Percentiles rank a stretch among this genome's conserved stretches.
Conservation (phyloP, 2,329 filamentous ascomycete species). For the Fusarium sp. region DNA sequence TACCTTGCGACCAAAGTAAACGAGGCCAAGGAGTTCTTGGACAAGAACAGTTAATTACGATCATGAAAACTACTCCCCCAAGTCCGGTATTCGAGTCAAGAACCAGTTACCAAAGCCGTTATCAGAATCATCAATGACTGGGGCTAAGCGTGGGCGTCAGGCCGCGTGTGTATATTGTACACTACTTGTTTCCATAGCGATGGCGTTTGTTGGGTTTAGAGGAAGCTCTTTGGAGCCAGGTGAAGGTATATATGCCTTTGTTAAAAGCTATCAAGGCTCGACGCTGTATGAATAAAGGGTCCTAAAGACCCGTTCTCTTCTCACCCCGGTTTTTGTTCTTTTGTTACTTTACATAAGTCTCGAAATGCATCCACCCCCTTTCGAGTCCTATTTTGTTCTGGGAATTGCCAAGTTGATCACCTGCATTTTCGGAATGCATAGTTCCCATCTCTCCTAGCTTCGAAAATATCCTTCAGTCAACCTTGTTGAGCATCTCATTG, state of each 20-base stretch:
- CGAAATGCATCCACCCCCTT: not conserved
- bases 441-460: not conserved
- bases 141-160: slow-evolving; percentile 18
- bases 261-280: slow-evolving; percentile 34
- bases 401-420: not conserved
- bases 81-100: not conserved
- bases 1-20: slow-evolving; percentile 98
- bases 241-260: slow-evolving; percentile 35
- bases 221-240: slow-evolving; percentile 32
- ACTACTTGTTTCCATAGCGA: slow-evolving; percentile 57
- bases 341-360: not conserved
- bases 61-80: slow-evolving; percentile 9
- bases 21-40: slow-evolving; percentile 95
- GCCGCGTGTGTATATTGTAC: slow-evolving; percentile 49
- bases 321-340: slow-evolving; percentile 13
- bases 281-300: slow-evolving; percentile 42
- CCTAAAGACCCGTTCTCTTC: slow-evolving; percentile 40
- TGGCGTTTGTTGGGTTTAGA: slow-evolving; percentile 53
- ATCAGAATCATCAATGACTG: slow-evolving; percentile 23
- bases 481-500: slow-evolving; percentile 6
- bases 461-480: slow-evolving; percentile 16
- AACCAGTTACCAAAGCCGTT: not conserved
- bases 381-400: not conserved
- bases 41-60: slow-evolving; percentile 66
- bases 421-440: not conserved